phyloP scores from a whole-genome alignment of 2,329 filamentous ascomycete genomes.

The Pseudodiploospora longispora region DNA sequence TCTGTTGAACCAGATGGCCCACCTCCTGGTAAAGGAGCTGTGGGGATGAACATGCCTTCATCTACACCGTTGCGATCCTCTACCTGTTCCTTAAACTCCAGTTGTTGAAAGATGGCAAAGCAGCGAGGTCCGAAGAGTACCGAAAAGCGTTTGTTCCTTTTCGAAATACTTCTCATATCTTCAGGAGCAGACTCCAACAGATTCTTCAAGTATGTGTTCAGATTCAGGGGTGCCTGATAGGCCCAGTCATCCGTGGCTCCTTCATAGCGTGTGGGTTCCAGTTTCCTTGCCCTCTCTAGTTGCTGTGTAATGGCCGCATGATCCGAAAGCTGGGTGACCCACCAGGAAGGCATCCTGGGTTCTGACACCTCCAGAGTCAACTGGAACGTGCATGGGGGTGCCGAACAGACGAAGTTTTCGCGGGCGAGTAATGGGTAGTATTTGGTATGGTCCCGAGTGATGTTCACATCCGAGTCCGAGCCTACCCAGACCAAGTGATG shows the following conservation, averaged over 20 bases:
- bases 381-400: slow-evolving; percentile 31
- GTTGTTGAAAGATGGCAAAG: slow-evolving; percentile 37
- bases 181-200: slow-evolving; percentile 31
- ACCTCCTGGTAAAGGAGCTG: slow-evolving; percentile 22
- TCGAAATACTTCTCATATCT: slow-evolving; percentile 39
- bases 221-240: slow-evolving; percentile 32
- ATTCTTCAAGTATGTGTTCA: slow-evolving; percentile 46
- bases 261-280: slow-evolving; percentile 41
- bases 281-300: slow-evolving; percentile 28
- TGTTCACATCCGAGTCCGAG: slow-evolving; percentile 19
- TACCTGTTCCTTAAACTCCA: slow-evolving; percentile 39
- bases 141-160: slow-evolving; percentile 48
- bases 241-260: slow-evolving; percentile 33
- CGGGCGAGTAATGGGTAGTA: slow-evolving; percentile 31
- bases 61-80: slow-evolving; percentile 31
- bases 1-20: slow-evolving; percentile 28
- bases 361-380: slow-evolving; percentile 40
- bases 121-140: slow-evolving; percentile 46
- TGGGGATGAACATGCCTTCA: slow-evolving; percentile 29
- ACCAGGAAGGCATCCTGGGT: slow-evolving; percentile 36
- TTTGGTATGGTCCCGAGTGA: slow-evolving; percentile 20
- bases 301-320: slow-evolving; percentile 33
- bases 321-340: slow-evolving; percentile 38
- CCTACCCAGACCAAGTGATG: slow-evolving; percentile 30
- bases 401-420: slow-evolving; percentile 34